Base-by-base conservation (phyloP, 2,329 filamentous ascomycete genomes). In the Claviceps sp. region DNA sequence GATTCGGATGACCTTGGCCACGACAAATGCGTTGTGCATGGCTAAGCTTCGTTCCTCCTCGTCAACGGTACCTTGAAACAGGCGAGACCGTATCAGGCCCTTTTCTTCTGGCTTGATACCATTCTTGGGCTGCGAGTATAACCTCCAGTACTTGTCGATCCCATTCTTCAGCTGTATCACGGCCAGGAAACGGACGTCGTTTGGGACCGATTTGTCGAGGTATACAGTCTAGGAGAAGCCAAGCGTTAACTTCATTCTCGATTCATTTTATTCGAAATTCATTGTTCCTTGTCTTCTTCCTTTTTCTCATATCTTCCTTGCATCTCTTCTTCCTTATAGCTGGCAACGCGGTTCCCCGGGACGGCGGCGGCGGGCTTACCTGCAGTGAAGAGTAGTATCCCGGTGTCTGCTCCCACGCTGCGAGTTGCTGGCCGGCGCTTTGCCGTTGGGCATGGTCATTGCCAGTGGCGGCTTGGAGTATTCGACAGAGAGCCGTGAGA, bases 151-250 rank as follows among this genome's bases (percentile, higher is more conserved):
- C 64, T 85, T 89, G 65, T 97, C 91, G 67, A 97, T 90, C 52
- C 90, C 93, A 66, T 97, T 96, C 66, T 97, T 97, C 51, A 98
- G 76, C 64, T 95, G 87, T 59, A 97, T 95, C 53, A 97, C 81
- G 51, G 91, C 87, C 11, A 96, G 82, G 62, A 95, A 89, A 55
- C 93, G 86, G 50, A 91, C 79, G 61, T 94, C 84, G 53, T 80
- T 70, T 1, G 88, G 86, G 1, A 94, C 72, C 2, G 81, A 81
- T 55, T 81, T 82, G 70, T 95, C 87, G 56, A 95, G 77, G 65
- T 90, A 96, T 39, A 89, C 79, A 59, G 84, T 78, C 84, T 94
- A 34, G 62, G 37, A 37, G 16, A 3, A 47, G 19, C 10, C 16
- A 3, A 2, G 19, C 7, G 19, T 11, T 24, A 19, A 43, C 5